Evolutionary conservation across 2,329 filamentous ascomycete genomes (phyloP).

Genomic region (Grosmannia clavigera): DNA sequence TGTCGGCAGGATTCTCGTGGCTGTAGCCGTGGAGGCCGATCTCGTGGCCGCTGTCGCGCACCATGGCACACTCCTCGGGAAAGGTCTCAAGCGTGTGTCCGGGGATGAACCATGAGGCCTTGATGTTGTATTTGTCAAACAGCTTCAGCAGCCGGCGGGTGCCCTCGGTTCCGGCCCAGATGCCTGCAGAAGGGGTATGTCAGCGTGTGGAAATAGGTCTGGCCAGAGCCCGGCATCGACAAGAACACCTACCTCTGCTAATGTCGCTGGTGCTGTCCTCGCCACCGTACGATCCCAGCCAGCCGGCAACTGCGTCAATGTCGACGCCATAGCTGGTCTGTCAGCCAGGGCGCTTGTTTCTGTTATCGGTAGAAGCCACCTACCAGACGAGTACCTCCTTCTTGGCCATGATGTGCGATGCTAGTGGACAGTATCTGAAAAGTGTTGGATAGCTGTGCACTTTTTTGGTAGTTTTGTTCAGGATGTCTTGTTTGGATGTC

Average conservation of each 20-base stretch:
- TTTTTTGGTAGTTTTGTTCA: no score
- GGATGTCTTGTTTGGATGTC: no score
- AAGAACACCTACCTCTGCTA: slow-evolving; percentile 39
- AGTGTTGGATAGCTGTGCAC: neutral
- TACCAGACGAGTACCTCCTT: slow-evolving; percentile 1
- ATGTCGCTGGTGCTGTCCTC: slow-evolving; percentile 63
- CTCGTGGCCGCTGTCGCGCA: slow-evolving; percentile 34
- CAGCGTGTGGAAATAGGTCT: neutral
- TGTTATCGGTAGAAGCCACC: neutral
- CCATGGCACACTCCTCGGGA: slow-evolving; percentile 29
- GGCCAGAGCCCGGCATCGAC: no score
- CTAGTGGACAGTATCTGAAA: neutral
- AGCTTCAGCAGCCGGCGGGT: slow-evolving; percentile 55
- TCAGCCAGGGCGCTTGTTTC: slow-evolving; percentile 1
- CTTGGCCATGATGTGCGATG: neutral
- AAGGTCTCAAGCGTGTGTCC: slow-evolving; percentile 37
- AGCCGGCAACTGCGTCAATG: slow-evolving; percentile 64
- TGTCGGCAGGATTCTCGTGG: slow-evolving; percentile 31
- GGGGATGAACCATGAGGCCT: slow-evolving; percentile 43
- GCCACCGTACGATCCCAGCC: slow-evolving; percentile 64
- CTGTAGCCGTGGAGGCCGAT: slow-evolving; percentile 33
- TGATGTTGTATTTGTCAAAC: slow-evolving; percentile 61
- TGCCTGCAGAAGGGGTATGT: slow-evolving; percentile 4
- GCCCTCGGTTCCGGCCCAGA: slow-evolving; percentile 58
- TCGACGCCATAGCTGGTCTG: slow-evolving; percentile 52